Base-by-base conservation (phyloP, 2,329 filamentous ascomycete species). In the Xylariales sp. region DNA sequence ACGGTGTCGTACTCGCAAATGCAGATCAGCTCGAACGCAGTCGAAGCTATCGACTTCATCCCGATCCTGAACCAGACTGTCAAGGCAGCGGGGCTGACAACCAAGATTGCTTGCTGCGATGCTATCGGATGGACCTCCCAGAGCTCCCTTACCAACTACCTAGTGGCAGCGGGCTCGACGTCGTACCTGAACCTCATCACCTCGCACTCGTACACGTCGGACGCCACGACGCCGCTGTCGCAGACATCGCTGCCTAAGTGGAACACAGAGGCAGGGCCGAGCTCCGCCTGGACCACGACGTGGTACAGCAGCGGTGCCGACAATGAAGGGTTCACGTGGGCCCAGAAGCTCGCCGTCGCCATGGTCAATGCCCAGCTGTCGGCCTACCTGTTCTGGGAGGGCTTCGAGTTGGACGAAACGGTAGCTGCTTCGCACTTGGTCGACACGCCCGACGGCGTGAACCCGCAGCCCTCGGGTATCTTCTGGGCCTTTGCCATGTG, bases 361-460 rank as follows among this genome's bases (percentile, higher is more conserved):
- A 48, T 74, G 27, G 58, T 66, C 5, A 62, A 67, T 41, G 60
- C 62, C 11, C 66, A 70, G 44, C 58, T 69, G 5, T 66, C 59
- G 6, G 70, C 60, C 1, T 72, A 72, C 43, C 56, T 74, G 5
- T 74, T 71, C 52, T 74, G 69, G 70, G 61, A 67, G 44, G 68
- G 69, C 3, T 44, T 50, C 14, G 44, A 53, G 30, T 42, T 51
- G 4, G 48, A 52, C 31, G 51, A 59, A 38, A 50, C 48, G 18
- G 51, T 55, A 38, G 49, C 51, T 1, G 47, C 44, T 13, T 47
- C 45, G 7, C 51, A 58, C 33, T 49, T 59, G 1, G 47, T 57
- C n/a, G 52, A 51, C 45, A 42, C 52, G 2, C 46, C 43, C 28
- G 52, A 55, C 38, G 51, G 51, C 5, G 42, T 40, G 20, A 43